Conservation (phyloP, 495 filamentous ascomycete species). For the Aspergillus diversus region DNA sequence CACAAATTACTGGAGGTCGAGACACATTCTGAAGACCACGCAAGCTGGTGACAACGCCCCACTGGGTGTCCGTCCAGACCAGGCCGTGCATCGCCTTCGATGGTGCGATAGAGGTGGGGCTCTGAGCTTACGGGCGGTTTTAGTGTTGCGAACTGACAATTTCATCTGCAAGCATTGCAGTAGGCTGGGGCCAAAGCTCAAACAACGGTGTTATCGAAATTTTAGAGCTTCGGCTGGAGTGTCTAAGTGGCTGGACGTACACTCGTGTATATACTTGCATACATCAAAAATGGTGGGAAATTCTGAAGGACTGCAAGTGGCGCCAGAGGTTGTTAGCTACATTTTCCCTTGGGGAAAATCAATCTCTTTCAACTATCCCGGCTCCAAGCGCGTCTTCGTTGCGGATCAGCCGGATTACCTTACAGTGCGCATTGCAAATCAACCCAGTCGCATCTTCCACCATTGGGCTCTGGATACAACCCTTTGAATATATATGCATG, state of each 20-base stretch:
- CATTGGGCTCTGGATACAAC: background rate
- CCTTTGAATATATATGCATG: background rate
- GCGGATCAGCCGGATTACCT: conserved; percentile 17
- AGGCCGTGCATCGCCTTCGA: conserved; percentile 16
- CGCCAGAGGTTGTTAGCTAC: conserved; percentile 4
- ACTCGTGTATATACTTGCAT: background rate
- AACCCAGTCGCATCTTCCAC: conserved; percentile 1
- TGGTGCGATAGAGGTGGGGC: conserved; percentile 17
- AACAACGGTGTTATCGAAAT: conserved; percentile 13
- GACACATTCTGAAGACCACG: background rate
- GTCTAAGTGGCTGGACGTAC: conserved; percentile 2
- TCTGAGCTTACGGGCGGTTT: conserved; percentile 19
- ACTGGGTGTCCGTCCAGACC: conserved; percentile 15
- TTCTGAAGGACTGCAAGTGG: background rate
- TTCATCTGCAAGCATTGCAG: conserved; percentile 15
- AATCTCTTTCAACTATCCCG: conserved; percentile 5
- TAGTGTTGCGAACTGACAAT: conserved; percentile 22
- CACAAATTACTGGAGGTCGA: background rate
- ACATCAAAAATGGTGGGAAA: background rate
- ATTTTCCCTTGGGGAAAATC: background rate
- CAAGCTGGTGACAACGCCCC: conserved; percentile 17
- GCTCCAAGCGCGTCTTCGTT: conserved; percentile 4
- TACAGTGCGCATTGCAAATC: conserved; percentile 19
- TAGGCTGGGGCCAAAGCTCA: conserved; percentile 18
- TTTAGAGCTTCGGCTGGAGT: conserved; percentile 13